Evolutionary conservation across 1,139 yeast genomes (phyloP).

Genomic region (Blastobotrys buckinghamii): DNA sequence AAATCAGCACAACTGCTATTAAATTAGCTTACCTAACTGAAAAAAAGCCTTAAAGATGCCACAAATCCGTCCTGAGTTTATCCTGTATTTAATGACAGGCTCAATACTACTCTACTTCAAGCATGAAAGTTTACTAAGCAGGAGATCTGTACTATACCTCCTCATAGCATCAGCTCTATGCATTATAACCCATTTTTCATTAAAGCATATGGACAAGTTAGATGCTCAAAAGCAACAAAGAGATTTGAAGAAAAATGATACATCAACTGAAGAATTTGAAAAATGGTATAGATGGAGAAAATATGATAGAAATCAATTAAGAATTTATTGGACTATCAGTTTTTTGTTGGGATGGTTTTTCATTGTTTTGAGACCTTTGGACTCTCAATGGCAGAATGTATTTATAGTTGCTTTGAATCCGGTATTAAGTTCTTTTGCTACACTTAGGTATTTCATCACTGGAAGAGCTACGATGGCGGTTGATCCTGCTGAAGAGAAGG

Average conservation of each 20-base stretch:
- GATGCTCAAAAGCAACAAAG: neutral
- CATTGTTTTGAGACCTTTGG: constrained; percentile 1
- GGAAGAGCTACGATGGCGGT: constrained; percentile 4
- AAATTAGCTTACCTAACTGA: no score
- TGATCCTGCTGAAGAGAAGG: neutral
- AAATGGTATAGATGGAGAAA: constrained; percentile 4
- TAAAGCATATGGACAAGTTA: neutral
- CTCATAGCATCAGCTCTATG: no score
- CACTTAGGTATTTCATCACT: neutral
- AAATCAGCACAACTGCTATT: no score
- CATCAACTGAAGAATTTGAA: neutral
- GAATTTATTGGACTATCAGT: neutral
- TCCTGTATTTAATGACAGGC: no score
- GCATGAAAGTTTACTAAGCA: no score
- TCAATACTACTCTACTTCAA: no score
- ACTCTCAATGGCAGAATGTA: neutral
- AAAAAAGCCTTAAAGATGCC: no score
- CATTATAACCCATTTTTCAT: no score
- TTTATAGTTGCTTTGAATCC: constrained; percentile 2
- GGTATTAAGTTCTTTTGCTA: neutral
- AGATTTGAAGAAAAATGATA: neutral
- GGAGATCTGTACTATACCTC: no score
- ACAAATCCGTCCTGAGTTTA: no score
- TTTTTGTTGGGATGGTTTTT: constrained; percentile 2
- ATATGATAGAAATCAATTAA: constrained; percentile 1